Percentiles rank a stretch among this genome's conserved stretches.
phyloP scores from a whole-genome alignment of 1,139 yeast genomes.

The Suhomyces panamericanus region DNA sequence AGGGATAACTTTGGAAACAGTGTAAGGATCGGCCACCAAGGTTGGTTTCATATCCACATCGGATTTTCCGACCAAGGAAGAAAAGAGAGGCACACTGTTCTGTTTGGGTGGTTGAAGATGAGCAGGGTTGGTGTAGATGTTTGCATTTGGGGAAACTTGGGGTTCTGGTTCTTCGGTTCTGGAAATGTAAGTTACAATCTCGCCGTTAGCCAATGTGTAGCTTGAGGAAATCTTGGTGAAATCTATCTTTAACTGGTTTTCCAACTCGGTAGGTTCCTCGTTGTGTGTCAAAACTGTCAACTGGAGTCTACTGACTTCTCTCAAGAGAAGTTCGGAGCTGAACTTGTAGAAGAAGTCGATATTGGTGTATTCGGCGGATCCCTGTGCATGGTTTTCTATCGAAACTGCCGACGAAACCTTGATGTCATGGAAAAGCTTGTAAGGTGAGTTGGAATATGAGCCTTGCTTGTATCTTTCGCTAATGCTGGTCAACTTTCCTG shows the following conservation, averaged over 20 bases:
- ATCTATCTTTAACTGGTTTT: constrained; percentile 46
- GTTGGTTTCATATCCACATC: constrained; percentile 66
- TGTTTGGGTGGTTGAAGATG: constrained; percentile 28
- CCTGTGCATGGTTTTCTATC: constrained; percentile 52
- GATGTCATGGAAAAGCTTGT: constrained; percentile 70
- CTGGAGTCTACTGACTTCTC: constrained; percentile 59
- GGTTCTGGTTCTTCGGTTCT: constrained; percentile 32
- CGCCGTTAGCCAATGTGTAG: constrained; percentile 61
- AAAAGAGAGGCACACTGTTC: constrained; percentile 61
- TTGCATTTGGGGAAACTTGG: constrained; percentile 19
- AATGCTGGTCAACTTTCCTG: constrained; percentile 23
- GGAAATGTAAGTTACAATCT: constrained; percentile 48
- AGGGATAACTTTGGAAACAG: constrained; percentile 60
- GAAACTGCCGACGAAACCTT: constrained; percentile 59
- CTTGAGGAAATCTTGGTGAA: constrained; percentile 65
- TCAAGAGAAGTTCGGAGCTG: constrained; percentile 65
- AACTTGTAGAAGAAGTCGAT: constrained; percentile 72
- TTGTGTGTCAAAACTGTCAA: constrained; percentile 24
- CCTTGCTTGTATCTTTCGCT: constrained; percentile 22
- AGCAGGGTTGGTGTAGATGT: constrained; percentile 19
- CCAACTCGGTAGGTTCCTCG: constrained; percentile 29
- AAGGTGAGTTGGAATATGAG: constrained; percentile 44
- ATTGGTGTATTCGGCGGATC: constrained; percentile 55
- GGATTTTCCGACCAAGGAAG: constrained; percentile 65
- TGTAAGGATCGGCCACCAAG: constrained; percentile 57